A percentile compares a stretch with the other conserved stretches of the same genome.
phyloP scores from a whole-genome alignment of 129 eudicot genomes.

The Saussurea involucrata region DNA sequence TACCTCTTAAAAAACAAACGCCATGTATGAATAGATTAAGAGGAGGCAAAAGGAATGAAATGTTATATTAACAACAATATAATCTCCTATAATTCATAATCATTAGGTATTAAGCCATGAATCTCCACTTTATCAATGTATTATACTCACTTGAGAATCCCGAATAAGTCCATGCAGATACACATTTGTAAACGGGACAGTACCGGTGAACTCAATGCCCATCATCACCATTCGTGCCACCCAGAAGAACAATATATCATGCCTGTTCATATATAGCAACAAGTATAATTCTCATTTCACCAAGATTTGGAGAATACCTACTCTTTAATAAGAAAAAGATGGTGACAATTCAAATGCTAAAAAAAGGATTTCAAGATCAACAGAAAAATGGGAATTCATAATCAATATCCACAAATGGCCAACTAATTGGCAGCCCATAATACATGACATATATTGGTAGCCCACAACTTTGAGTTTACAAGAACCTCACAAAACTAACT shows the following conservation, averaged over 20 bases:
- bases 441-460: neutral
- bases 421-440: neutral
- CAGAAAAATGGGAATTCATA: neutral
- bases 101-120: neutral
- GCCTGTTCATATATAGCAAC: conserved; percentile 58
- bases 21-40: neutral
- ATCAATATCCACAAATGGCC: neutral
- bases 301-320: neutral
- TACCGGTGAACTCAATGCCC: conserved; percentile 95
- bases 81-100: neutral
- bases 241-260: conserved; percentile 96
- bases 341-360: neutral
- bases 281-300: neutral
- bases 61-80: neutral
- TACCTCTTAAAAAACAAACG: too few relatives aligned
- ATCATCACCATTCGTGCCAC: conserved; percentile 99
- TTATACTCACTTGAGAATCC: conserved; percentile 77
- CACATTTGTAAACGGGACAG: conserved; percentile 76
- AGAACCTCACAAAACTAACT: too few relatives aligned
- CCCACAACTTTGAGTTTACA: too few relatives aligned
- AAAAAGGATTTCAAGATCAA: neutral
- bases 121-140: neutral
- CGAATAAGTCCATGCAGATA: conserved; percentile 96
- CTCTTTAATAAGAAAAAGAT: neutral
- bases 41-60: neutral